Evolutionary conservation across 306 rosid genomes (phyloP).

Genomic region (Citrullus colocynthis): DNA sequence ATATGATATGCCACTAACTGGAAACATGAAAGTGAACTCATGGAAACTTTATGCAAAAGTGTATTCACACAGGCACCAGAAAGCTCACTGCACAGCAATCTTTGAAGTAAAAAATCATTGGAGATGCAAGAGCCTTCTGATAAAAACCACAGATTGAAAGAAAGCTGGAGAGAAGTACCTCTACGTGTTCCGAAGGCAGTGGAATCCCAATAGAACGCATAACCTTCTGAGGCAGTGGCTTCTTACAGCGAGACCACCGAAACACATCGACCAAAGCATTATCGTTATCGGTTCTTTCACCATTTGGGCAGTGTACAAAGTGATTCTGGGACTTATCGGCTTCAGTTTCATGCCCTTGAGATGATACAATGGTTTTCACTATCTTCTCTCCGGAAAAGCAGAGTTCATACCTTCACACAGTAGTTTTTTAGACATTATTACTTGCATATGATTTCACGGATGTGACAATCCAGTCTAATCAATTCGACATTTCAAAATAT

Average conservation of each 20-base stretch:
- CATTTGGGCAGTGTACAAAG: slow-evolving; percentile 39
- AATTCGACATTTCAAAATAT: neutral
- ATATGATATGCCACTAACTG: neutral
- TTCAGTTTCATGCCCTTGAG: slow-evolving; percentile 46
- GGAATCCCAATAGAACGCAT: slow-evolving; percentile 79
- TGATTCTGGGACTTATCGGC: slow-evolving; percentile 62
- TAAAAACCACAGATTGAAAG: neutral
- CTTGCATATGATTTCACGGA: neutral
- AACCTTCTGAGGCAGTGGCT: slow-evolving; percentile 69
- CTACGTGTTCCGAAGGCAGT: slow-evolving; percentile 65
- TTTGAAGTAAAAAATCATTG: neutral
- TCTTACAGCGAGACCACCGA: slow-evolving; percentile 92
- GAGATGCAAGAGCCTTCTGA: neutral
- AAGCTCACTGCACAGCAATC: neutral
- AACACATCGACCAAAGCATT: slow-evolving; percentile 51
- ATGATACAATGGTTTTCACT: slow-evolving; percentile 34
- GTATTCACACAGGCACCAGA: neutral
- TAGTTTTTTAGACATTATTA: slow-evolving; percentile 1
- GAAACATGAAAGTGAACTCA: neutral
- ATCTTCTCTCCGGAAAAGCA: slow-evolving; percentile 74
- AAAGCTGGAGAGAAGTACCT: slow-evolving; percentile 37
- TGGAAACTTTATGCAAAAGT: neutral
- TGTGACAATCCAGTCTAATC: neutral
- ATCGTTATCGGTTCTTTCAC: slow-evolving; percentile 55
- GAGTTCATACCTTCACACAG: slow-evolving; percentile 67